phyloP scores from a whole-genome alignment of 1,139 yeast species.

The Sugiyamaella paludigena region DNA sequence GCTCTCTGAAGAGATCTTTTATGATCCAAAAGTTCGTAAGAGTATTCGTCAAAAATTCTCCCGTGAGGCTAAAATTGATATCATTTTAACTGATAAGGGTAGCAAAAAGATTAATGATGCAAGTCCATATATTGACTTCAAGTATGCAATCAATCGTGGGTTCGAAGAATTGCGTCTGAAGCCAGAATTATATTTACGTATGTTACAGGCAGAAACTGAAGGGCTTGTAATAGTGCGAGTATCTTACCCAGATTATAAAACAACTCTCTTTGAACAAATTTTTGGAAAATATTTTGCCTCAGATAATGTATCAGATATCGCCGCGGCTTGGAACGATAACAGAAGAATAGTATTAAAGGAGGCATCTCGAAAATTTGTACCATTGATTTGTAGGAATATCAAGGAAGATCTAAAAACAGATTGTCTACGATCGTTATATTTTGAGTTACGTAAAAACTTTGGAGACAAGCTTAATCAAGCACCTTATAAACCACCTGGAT shows the following conservation, averaged over 20 bases:
- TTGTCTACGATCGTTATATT: constrained; percentile 69
- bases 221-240: constrained; percentile 51
- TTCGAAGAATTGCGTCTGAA: constrained; percentile 67
- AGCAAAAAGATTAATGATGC: constrained; percentile 72
- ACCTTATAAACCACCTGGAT: constrained; percentile 80
- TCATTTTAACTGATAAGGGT: constrained; percentile 85
- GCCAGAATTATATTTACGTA: constrained; percentile 81
- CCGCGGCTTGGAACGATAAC: constrained; percentile 77
- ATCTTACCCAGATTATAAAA: constrained; percentile 42
- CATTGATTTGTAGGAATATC: constrained; percentile 68
- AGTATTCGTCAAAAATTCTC: constrained; percentile 70
- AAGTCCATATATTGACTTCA: constrained; percentile 84
- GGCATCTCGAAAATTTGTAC: constrained; percentile 67
- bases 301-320: constrained; percentile 79
- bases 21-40: constrained; percentile 77
- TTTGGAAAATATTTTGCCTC: constrained; percentile 64
- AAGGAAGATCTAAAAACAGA: constrained; percentile 79
- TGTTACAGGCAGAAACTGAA: constrained; percentile 84
- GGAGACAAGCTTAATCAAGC: constrained; percentile 82
- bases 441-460: constrained; percentile 67
- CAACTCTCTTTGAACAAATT: constrained; percentile 48
- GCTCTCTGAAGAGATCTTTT: constrained; percentile 74
- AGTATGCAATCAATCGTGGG: constrained; percentile 80
- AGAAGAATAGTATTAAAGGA: constrained; percentile 64
- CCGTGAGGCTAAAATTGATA: constrained; percentile 66